Evolutionary conservation across 176 grass and related monocot species (phyloP).

Genomic region (Tillandsia fasciculata): DNA sequence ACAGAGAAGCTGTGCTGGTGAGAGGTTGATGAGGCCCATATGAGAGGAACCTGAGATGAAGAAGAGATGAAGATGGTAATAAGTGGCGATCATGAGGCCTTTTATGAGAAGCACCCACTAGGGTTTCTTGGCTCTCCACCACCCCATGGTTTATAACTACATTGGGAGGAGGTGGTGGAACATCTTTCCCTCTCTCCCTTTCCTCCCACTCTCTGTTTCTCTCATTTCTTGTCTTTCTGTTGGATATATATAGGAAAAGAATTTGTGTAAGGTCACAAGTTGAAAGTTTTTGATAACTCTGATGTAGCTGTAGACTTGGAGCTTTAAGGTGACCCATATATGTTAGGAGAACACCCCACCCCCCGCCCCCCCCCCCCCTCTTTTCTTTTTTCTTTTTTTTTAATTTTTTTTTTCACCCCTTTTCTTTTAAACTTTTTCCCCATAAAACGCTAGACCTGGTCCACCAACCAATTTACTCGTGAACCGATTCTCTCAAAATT

Average conservation of each 20-base stretch:
- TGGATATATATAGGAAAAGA: slow-evolving; percentile 9
- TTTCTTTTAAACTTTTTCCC: too few relatives aligned
- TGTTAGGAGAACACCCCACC: not conserved
- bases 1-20: not conserved
- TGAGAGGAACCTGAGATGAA: not conserved
- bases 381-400: too few relatives aligned
- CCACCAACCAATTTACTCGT: too few relatives aligned
- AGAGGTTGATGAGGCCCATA: not conserved
- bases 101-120: not conserved
- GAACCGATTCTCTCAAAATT: too few relatives aligned
- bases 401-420: too few relatives aligned
- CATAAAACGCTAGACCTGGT: too few relatives aligned
- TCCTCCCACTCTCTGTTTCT: not conserved
- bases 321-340: not conserved
- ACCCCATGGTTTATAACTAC: slow-evolving; percentile 4
- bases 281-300: not conserved
- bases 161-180: slow-evolving; percentile 3
- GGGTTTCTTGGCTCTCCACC: slow-evolving; percentile 9
- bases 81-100: not conserved
- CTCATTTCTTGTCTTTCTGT: not conserved
- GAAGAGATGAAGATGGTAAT: not conserved
- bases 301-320: not conserved
- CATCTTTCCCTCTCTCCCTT: not conserved
- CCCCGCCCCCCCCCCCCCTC: not conserved
- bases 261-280: not conserved